Base-by-base conservation (phyloP, 148 eudicot genomes). In the Amaranthus hypochondriacus region DNA sequence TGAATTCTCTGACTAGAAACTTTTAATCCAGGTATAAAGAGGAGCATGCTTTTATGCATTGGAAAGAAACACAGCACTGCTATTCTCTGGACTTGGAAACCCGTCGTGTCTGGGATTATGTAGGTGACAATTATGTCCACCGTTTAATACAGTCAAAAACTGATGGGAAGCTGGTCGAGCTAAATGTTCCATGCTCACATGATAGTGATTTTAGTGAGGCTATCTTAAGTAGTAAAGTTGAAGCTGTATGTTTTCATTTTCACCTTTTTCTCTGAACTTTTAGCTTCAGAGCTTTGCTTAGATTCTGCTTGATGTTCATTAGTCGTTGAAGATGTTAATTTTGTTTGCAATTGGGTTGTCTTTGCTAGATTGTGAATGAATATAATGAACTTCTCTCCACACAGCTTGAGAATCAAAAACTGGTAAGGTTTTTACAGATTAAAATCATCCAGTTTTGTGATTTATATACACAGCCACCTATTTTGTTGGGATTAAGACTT, bases 41-140 rank as follows among this genome's bases (percentile, higher is more conserved):
- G 78, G 97, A 93, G 50, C 97, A 95, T 84, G 90, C 97, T 49
- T 83, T 86, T 64, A 79, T 68, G 78, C 97, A 95, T 70, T 95
- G 98, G 98, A 90, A 92, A 82, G 98, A 95, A 76, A 95, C 98
- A 65, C 86, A 95, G 47, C 98, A 95, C 70, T 92, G 96, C 81
- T 95, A 95, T 81, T 92, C 98, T 51, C 83, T 92, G 69, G 98
- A 92, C 75, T 79, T 95, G 82, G 98, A 95, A 83, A 90, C 98
- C 65, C 92, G 82, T 50, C 91, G 97, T 47, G 98, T 92, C 28
- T 95, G 98, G 98, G 98, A 95, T 77, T 92, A 92, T 82, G 92
- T 70, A 67, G 98, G 98, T 53, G 92, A 95, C 76, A 95, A 95
- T 75, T 95, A 92, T 80, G 97, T 92, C 63, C 97, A 92, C 68